Evolutionary conservation across 1,284 basidiomycete species (phyloP).

Genomic region (Leucoagaricus sp.): DNA sequence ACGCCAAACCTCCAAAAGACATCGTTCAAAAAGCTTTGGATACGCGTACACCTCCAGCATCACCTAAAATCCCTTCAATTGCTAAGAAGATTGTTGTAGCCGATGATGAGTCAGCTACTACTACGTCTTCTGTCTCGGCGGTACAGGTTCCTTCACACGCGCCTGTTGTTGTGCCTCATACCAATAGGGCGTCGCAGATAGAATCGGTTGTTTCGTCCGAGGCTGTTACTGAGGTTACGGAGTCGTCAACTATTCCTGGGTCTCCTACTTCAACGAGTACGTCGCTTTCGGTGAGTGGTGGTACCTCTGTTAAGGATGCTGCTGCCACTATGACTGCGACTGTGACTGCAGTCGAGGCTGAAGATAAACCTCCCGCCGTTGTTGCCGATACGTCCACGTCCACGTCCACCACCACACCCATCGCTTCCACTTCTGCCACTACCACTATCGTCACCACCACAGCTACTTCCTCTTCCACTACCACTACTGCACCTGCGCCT

Average conservation of each 20-base stretch:
- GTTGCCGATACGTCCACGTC: too few relatives aligned
- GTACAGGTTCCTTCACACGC: background rate
- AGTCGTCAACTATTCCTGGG: conserved; percentile 43
- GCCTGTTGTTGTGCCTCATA: too few relatives aligned
- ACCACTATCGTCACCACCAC: conserved; percentile 5
- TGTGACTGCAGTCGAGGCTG: conserved; percentile 7
- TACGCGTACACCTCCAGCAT: conserved; percentile 48
- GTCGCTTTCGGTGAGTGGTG: conserved; percentile 43
- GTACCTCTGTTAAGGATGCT: conserved; percentile 8
- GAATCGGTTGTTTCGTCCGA: conserved; percentile 34
- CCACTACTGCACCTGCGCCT: conserved; percentile 29
- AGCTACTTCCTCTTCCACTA: conserved; percentile 19
- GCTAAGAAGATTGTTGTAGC: background rate
- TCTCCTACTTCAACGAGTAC: conserved; percentile 65
- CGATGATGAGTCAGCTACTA: background rate
- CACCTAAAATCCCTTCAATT: conserved; percentile 27
- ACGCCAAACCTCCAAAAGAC: conserved; percentile 56
- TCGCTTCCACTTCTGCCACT: conserved; percentile 9
- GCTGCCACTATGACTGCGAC: conserved; percentile 8
- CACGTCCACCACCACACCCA: conserved; percentile 13
- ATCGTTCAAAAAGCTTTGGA: conserved; percentile 55
- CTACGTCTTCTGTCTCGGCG: too few relatives aligned
- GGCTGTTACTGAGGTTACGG: conserved; percentile 33
- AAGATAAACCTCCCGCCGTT: too few relatives aligned
- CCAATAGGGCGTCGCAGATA: conserved; percentile 18